phyloP scores from a whole-genome alignment of 805 yeast genomes.

The Grigorovia jiainica region DNA sequence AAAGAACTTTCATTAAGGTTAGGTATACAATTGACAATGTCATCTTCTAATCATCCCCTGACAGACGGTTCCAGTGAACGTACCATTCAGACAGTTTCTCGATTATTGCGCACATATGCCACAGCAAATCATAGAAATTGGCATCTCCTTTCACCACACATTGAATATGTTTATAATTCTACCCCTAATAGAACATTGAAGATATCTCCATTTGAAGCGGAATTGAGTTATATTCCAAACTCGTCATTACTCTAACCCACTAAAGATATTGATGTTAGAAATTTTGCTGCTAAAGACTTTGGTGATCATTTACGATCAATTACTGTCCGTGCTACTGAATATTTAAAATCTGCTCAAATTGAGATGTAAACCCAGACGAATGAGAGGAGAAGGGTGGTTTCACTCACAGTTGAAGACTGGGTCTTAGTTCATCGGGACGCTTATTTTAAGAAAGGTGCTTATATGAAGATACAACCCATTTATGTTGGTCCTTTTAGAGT shows the following conservation, averaged over 20 bases:
- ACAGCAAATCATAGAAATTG: constrained; percentile 1
- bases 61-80: constrained; percentile 7
- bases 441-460: constrained; percentile 3
- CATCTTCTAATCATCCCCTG: constrained; percentile 1
- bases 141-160: constrained; percentile 4
- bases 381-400: neutral
- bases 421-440: constrained; percentile 6
- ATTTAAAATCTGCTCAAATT: neutral
- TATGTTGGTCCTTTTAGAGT: constrained; percentile 6
- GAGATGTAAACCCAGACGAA: constrained; percentile 1
- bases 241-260: constrained; percentile 1
- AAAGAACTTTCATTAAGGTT: constrained; percentile 2
- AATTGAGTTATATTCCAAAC: constrained; percentile 8
- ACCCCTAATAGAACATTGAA: neutral
- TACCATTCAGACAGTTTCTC: neutral
- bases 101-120: constrained; percentile 1
- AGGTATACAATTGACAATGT: constrained; percentile 1
- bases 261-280: neutral
- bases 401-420: constrained; percentile 1
- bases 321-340: neutral
- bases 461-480: constrained; percentile 4
- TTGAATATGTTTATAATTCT: constrained; percentile 6
- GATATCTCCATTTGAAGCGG: constrained; percentile 6
- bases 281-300: neutral
- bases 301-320: neutral